Base-by-base conservation (phyloP, 192 early-diverging fungal species). In the Coemansia guatemalensis region DNA sequence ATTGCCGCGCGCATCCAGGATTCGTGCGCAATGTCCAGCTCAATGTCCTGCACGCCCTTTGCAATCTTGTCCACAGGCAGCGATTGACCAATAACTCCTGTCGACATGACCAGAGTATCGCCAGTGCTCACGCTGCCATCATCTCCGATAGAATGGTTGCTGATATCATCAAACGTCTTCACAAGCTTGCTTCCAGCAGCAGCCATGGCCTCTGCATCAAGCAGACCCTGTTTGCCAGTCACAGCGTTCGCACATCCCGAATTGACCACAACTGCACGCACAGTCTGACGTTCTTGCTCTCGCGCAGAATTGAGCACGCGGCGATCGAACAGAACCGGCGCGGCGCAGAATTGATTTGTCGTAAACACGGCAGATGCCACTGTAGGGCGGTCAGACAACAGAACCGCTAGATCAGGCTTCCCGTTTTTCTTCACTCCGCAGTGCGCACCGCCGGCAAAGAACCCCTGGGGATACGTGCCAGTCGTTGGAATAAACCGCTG, bases 191-290 rank as follows among this genome's bases (percentile, higher is more conserved):
- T 88, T 14, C 88, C 81, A 1, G 83, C 78, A 1, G 79, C 68
- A 12, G 74, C 65, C 89, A 95, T 93, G 18, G 66, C 64, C 69
- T 75, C 81, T 0, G 96, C 95, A 65, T 99, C 88, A 29, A 78
- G 73, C 3, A 95, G 62, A 4, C 96, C 96, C 66, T 88, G 71
- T 0, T 87, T 82, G 8, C 96, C 96, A 0, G 96, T 99, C 17
- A 95, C 95, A 1, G 96, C 96, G 68, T 99, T 99, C 18, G 96
- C 96, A 74, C 93, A 95, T 0, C 95, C 94, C 12, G 93, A 92
- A 72, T 98, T 96, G 22, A 88, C 85, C 6, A 95, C 83, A 3
- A 95, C 77, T 2, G 73, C 76, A 18, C 67, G 67, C 18, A 87
- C 60, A 3, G 82, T 81, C 44, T 74, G 72, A 47, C 81, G 68